Evolutionary conservation across 208 protist genomes (phyloP), one percentile per base, ranked within the genome.

Genomic region (Acanthamoeba castellanii): DNA sequence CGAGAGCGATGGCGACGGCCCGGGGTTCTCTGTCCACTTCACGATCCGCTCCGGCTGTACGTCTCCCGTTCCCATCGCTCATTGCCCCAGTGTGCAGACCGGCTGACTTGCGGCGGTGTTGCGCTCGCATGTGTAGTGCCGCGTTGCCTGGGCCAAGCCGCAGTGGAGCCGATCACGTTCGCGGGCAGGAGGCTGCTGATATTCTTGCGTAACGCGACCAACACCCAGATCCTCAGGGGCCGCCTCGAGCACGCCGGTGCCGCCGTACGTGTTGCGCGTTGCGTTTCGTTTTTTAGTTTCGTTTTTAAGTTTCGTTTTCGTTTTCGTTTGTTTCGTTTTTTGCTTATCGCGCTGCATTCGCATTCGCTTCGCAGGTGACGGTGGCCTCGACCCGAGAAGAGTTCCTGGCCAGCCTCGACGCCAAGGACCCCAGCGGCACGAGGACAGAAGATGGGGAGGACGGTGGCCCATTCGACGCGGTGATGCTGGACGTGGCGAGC

Each of bases 21-120:
- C 47, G 16, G 81, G 81, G 50, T 88, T 88, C 81, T 88, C 81
- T 14, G 22, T 88, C 45, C 81, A 88, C 30, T 88, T 88, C 52
- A 64, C 45, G 2, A 64, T 88, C 45, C 81, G 30, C 27, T n/a
- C 81, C 13, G n/a, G 7, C 22, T 0, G 81, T 88, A 66, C 2
- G n/a, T 72, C 66, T 20, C 7, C 66, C 32, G 16, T 0, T 20
- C 66, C 30, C 6, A 11, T 72, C 30, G 3, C 22, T 11, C 34
- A 22, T 37, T 72, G 66, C 20, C 57, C 20, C 9, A 22, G 57
- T 22, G 1, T 47, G 45, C 45, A 47, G 45, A 47, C 45, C 5
- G 45, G 5, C 45, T 47, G 45, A 47, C 8, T 9, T 9, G 37
- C 37, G 37, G 37, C 37, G 37, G 22, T 64, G 14, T 3, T 64